These are phyloP conservation scores for Metschnikowia shivogae DNA, from an alignment of 805 yeast species.

Conservation along the genomic window DNA sequence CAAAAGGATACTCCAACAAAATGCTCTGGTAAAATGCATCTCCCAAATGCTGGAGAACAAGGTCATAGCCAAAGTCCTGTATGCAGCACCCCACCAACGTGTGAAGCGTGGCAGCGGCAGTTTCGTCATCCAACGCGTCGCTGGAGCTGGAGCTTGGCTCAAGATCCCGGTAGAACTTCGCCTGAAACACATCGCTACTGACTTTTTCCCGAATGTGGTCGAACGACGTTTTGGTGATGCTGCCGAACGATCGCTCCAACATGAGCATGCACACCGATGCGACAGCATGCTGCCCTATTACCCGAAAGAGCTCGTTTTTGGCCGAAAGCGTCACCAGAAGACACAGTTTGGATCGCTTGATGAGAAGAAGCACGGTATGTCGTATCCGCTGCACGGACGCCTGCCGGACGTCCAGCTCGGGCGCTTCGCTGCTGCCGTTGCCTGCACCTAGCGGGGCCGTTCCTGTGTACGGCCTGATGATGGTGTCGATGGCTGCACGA, in stretches of 20 bases:
- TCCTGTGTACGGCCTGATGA: conserved; percentile 36
- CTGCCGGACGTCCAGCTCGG: background rate
- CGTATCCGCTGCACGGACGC: conserved; percentile 8
- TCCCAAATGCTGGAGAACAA: conserved; percentile 58
- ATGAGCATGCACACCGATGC: conserved; percentile 55
- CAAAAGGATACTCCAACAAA: conserved; percentile 60
- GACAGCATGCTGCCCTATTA: conserved; percentile 55
- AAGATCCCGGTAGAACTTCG: conserved; percentile 44
- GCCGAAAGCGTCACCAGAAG: conserved; percentile 38
- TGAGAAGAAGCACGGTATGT: conserved; percentile 18
- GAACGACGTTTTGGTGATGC: conserved; percentile 51
- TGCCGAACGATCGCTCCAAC: conserved; percentile 58
- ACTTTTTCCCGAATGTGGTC: conserved; percentile 48
- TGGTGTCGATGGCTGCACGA: conserved; percentile 43
- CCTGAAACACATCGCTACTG: conserved; percentile 36
- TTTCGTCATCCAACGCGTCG: conserved; percentile 41
- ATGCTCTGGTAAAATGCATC: conserved; percentile 63
- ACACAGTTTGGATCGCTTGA: conserved; percentile 64
- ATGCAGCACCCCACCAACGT: conserved; percentile 65
- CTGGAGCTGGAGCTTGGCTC: conserved; percentile 37
- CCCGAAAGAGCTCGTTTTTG: conserved; percentile 38
- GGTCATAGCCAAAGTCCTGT: conserved; percentile 78
- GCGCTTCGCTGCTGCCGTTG: background rate
- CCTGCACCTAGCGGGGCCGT: background rate
- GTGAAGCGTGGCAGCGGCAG: conserved; percentile 52